A percentile compares a stretch with the other conserved stretches of the same genome.
Evolutionary conservation across 2,329 filamentous ascomycete species (phyloP).

Genomic region (Proliferodiscus dingleyae): DNA sequence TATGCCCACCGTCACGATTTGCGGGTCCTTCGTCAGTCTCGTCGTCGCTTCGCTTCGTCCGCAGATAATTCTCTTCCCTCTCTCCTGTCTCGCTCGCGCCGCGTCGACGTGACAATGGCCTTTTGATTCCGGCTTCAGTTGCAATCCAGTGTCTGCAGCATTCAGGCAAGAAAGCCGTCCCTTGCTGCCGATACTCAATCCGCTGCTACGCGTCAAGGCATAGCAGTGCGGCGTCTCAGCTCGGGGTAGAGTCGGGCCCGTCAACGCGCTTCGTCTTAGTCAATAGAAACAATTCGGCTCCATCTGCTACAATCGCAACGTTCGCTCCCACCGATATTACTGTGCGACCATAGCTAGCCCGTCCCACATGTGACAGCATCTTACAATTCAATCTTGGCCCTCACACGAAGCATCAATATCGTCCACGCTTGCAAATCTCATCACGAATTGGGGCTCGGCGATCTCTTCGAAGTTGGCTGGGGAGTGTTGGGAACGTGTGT

Average conservation of each 20-base stretch:
- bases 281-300: constrained; percentile 7
- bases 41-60: no score
- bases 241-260: constrained; percentile 3
- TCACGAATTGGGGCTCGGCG: background rate
- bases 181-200: no score
- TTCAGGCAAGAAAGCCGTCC: no score
- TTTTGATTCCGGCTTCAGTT: no score
- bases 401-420: constrained; percentile 1
- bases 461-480: background rate
- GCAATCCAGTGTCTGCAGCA: no score
- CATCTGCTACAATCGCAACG: constrained; percentile 10
- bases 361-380: constrained; percentile 9
- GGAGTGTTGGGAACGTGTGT: constrained; percentile 3
- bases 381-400: constrained; percentile 1
- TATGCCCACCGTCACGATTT: no score
- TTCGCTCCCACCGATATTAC: constrained; percentile 8
- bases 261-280: constrained; percentile 15
- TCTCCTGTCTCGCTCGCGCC: no score
- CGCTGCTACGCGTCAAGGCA: background rate
- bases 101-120: no score
- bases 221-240: background rate
- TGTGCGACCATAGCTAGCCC: constrained; percentile 12
- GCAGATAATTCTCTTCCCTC: no score
- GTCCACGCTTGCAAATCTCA: constrained; percentile 5
- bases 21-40: no score